Conservation (phyloP, 441 rosid genomes). For the Codiaeum variegatum region DNA sequence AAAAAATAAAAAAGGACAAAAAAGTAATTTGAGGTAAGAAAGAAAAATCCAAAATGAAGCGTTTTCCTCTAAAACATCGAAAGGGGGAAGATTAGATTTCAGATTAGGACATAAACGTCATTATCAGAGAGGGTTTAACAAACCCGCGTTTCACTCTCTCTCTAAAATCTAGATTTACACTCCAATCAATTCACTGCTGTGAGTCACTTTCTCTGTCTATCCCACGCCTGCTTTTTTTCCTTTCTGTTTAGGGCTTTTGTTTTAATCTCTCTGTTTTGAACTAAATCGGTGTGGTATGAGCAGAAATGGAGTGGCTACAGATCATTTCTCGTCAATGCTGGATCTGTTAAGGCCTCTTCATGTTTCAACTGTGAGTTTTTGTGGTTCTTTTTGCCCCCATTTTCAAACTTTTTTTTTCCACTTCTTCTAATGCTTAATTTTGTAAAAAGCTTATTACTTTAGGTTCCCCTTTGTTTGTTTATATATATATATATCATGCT, state of each 20-base stretch:
- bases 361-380: constrained; percentile 28
- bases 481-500: neutral
- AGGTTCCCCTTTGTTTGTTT: neutral
- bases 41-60: neutral
- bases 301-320: constrained; percentile 25
- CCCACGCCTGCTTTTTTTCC: neutral
- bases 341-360: constrained; percentile 37
- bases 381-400: neutral
- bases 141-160: constrained; percentile 30
- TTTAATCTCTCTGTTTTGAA: neutral
- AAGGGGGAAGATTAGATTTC: neutral
- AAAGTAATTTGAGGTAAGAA: constrained; percentile 17
- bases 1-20: neutral
- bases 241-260: constrained; percentile 16
- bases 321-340: constrained; percentile 28
- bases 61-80: constrained; percentile 20
- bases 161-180: constrained; percentile 33
- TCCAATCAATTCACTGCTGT: constrained; percentile 30
- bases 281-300: neutral
- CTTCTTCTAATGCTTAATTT: neutral
- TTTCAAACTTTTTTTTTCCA: neutral
- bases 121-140: constrained; percentile 2
- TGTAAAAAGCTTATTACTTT: neutral
- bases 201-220: constrained; percentile 15
- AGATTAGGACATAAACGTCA: constrained; percentile 25